Conservation (phyloP, 805 yeast genomes). For the Zygoascus bituminiphila region DNA sequence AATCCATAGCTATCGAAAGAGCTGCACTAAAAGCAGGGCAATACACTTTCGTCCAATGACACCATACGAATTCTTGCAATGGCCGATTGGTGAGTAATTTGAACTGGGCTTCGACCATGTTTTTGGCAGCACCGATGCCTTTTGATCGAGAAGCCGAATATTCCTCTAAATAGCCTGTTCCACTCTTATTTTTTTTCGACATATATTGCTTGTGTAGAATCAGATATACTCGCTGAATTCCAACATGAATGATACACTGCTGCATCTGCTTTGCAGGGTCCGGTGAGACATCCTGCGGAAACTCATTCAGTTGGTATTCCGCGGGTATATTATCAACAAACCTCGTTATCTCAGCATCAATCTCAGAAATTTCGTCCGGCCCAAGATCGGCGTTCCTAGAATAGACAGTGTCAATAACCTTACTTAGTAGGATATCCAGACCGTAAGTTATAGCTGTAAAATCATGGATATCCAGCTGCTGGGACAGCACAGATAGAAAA, state of each 20-base stretch:
- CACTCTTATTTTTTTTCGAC: background rate
- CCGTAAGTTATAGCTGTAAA: background rate
- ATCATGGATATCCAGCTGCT: background rate
- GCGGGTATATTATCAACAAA: background rate
- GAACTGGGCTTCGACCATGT: background rate
- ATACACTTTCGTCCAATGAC: conserved; percentile 5
- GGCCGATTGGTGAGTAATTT: background rate
- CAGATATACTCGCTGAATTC: background rate
- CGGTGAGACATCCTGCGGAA: background rate
- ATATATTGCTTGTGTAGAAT: conserved; percentile 1
- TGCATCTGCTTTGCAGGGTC: background rate
- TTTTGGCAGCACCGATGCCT: background rate
- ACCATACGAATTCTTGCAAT: conserved; percentile 3
- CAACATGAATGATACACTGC: conserved; percentile 1
- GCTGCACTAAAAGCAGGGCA: conserved; percentile 5
- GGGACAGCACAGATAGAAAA: background rate
- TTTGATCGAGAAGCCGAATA: background rate
- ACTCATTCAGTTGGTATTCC: background rate
- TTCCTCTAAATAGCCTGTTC: background rate
- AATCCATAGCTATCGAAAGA: conserved; percentile 1
- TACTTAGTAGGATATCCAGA: background rate
- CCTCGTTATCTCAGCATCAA: background rate
- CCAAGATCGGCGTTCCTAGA: background rate
- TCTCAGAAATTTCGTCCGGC: background rate
- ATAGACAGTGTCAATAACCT: background rate